phyloP scores from a whole-genome alignment of 192 early-diverging fungal species.

The Umbelopsis isabellina region DNA sequence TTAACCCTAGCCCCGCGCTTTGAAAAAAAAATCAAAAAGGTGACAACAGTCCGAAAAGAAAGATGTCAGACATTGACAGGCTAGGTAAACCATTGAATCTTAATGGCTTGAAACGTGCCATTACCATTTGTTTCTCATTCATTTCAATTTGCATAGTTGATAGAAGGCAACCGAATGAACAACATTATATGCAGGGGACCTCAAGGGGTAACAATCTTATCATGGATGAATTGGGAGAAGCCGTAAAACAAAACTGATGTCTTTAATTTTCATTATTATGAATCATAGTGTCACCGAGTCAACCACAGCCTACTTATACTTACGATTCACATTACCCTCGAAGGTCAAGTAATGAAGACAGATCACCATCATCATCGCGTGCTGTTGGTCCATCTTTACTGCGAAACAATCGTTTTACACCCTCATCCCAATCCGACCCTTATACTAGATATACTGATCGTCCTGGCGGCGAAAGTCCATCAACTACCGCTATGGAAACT shows the following conservation, averaged over 20 bases:
- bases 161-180: not conserved
- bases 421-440: too few relatives aligned
- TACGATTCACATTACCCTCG: not conserved
- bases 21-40: not conserved
- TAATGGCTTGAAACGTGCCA: not conserved
- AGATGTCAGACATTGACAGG: constrained; percentile 9
- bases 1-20: not conserved
- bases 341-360: not conserved
- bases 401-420: too few relatives aligned
- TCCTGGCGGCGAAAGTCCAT: too few relatives aligned
- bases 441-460: too few relatives aligned
- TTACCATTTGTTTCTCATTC: too few relatives aligned
- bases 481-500: too few relatives aligned
- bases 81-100: not conserved
- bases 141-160: too few relatives aligned
- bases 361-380: too few relatives aligned
- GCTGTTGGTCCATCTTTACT: too few relatives aligned
- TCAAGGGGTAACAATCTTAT: too few relatives aligned
- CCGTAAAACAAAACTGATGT: not conserved
- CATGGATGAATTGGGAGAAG: too few relatives aligned
- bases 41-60: not conserved
- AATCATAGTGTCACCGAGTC: not conserved
- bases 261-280: not conserved
- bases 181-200: not conserved
- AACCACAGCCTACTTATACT: not conserved